Conservation (phyloP, 1,284 basidiomycete genomes). For the Rhodotorula sp. region DNA sequence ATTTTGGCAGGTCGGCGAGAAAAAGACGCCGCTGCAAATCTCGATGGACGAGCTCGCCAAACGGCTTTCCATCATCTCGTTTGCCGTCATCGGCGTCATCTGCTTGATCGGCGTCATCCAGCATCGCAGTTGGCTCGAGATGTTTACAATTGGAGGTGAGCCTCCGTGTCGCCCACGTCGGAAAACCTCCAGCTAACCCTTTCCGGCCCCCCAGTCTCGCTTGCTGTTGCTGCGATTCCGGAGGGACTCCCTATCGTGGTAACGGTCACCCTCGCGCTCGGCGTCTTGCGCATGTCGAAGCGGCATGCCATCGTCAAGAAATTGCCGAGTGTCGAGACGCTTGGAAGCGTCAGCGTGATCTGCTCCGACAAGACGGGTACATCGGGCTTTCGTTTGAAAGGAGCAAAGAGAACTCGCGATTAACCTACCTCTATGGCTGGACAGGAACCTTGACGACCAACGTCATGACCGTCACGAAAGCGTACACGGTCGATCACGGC, state of each 20-base stretch:
- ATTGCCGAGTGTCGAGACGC: slow-evolving; percentile 87
- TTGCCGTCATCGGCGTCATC: slow-evolving; percentile 89
- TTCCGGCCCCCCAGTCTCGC: slow-evolving; percentile 64
- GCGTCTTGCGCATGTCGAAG: slow-evolving; percentile 89
- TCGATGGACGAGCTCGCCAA: slow-evolving; percentile 97
- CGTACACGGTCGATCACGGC: slow-evolving; percentile 80
- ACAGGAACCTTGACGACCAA: slow-evolving; percentile 92
- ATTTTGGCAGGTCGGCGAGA: slow-evolving; percentile 72
- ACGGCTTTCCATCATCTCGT: slow-evolving; percentile 84
- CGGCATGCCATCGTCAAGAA: slow-evolving; percentile 97
- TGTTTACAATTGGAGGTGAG: slow-evolving; percentile 97
- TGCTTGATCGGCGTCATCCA: slow-evolving; percentile 87
- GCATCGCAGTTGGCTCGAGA: slow-evolving; percentile 86
- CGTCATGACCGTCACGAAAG: slow-evolving; percentile 88
- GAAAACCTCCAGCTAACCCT: too few relatives aligned
- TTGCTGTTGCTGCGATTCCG: slow-evolving; percentile 95
- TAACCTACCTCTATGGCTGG: too few relatives aligned
- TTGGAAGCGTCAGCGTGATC: slow-evolving; percentile 91
- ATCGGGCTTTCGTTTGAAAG: slow-evolving; percentile 6
- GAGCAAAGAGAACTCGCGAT: neutral
- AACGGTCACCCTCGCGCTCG: slow-evolving; percentile 91
- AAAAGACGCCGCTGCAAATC: slow-evolving; percentile 86
- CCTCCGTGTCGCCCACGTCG: too few relatives aligned
- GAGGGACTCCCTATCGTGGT: slow-evolving; percentile 97
- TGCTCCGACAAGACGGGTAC: slow-evolving; percentile 95